A percentile compares a stretch with the other conserved stretches of the same genome.
phyloP scores from a whole-genome alignment of 768 basidiomycete genomes.

The Mycena crocata region DNA sequence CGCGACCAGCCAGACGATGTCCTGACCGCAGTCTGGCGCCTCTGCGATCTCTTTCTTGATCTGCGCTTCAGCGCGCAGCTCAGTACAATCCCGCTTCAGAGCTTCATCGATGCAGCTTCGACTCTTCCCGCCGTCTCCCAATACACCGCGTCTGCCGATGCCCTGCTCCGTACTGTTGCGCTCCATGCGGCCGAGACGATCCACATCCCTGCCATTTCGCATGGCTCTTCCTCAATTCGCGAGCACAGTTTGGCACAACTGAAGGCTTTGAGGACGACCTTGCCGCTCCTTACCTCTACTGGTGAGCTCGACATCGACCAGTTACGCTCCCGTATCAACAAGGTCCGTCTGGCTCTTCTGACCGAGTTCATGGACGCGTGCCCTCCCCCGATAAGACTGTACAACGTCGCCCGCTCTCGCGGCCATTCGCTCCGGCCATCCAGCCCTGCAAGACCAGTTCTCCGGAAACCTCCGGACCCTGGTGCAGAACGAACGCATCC shows the following conservation, averaged over 20 bases:
- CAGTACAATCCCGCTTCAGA: constrained; percentile 1
- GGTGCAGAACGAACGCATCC: not conserved
- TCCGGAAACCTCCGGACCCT: not conserved
- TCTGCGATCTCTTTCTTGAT: constrained; percentile 17
- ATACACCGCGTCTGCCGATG: constrained; percentile 6
- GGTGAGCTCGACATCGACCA: not conserved
- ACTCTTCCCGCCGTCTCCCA: constrained; percentile 14
- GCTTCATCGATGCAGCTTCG: constrained; percentile 1
- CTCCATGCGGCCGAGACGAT: constrained; percentile 7
- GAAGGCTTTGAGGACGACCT: not conserved
- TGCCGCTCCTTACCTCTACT: not conserved
- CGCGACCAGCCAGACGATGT: constrained; percentile 23
- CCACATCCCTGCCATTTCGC: constrained; percentile 2
- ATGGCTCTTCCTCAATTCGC: not conserved
- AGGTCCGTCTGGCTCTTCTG: constrained; percentile 1
- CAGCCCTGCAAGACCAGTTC: constrained; percentile 5
- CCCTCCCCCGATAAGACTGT: not conserved
- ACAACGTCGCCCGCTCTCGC: not conserved
- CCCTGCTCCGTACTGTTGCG: constrained; percentile 18
- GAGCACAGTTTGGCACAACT: constrained; percentile 1
- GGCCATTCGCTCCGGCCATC: not conserved
- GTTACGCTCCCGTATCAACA: constrained; percentile 2
- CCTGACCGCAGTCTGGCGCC: constrained; percentile 14
- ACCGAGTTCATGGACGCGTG: constrained; percentile 11
- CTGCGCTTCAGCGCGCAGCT: not conserved